Conservation (phyloP, 257 asterid genomes). For the Coffea canephora region DNA sequence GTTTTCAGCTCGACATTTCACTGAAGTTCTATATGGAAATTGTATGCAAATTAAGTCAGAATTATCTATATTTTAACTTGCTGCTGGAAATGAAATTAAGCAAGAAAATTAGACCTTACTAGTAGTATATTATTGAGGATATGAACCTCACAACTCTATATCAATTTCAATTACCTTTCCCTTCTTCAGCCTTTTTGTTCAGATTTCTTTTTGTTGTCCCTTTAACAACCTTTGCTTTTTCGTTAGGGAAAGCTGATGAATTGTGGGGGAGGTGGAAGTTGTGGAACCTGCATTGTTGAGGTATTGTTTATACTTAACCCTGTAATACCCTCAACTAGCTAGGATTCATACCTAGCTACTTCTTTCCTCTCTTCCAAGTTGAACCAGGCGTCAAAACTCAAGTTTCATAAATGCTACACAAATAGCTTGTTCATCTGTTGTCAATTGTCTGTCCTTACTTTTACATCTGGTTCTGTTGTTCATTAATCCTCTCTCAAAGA, state of each 20-base stretch:
- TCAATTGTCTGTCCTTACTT: too few relatives aligned
- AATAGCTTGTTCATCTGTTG: too few relatives aligned
- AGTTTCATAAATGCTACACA: too few relatives aligned
- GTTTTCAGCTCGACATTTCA: too few relatives aligned
- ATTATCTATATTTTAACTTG: background rate
- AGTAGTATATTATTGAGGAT: background rate
- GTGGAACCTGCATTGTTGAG: slow-evolving; percentile 95
- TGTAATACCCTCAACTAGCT: background rate
- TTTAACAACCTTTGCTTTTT: background rate
- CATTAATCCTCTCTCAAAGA: too few relatives aligned
- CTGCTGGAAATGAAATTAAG: background rate
- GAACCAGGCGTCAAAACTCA: too few relatives aligned
- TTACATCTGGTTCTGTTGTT: background rate
- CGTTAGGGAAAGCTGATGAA: slow-evolving; percentile 77
- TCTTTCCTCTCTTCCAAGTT: background rate
- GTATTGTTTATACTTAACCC: slow-evolving; percentile 19
- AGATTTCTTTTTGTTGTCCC: background rate
- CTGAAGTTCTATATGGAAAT: too few relatives aligned
- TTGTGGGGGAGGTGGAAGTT: slow-evolving; percentile 87
- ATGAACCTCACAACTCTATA: background rate
- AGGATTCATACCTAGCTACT: background rate
- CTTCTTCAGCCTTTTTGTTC: background rate
- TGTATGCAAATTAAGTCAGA: too few relatives aligned
- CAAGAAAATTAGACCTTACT: too few relatives aligned
- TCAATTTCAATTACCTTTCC: background rate